A percentile compares a stretch with the other conserved stretches of the same genome.
Evolutionary conservation across 495 filamentous ascomycete species (phyloP).

Genomic region (Aspergillus sparsus): DNA sequence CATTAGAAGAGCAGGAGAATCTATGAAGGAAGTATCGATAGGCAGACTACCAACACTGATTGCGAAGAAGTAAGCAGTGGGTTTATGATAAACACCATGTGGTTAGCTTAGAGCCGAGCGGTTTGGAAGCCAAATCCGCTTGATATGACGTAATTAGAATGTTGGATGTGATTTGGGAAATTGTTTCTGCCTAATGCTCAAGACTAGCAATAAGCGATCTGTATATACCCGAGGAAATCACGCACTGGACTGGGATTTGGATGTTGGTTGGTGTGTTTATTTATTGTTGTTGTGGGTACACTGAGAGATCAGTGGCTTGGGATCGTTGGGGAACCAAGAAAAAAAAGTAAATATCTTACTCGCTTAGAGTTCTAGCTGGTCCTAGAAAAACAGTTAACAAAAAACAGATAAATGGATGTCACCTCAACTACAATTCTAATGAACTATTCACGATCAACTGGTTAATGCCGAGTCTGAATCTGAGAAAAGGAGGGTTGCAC

Average conservation of each 20-base stretch:
- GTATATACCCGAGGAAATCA: slow-evolving; percentile 30
- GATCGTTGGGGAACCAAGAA: neutral
- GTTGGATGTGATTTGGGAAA: slow-evolving; percentile 17
- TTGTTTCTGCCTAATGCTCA: slow-evolving; percentile 11
- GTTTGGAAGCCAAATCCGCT: too few species aligned
- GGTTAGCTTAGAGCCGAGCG: too few species aligned
- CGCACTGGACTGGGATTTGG: slow-evolving; percentile 22
- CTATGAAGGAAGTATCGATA: too few species aligned
- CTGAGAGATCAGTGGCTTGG: neutral
- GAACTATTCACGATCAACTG: neutral
- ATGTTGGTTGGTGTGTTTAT: slow-evolving; percentile 6
- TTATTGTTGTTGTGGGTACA: slow-evolving; percentile 10
- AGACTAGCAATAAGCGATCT: slow-evolving; percentile 22
- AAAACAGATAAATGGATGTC: slow-evolving; percentile 3
- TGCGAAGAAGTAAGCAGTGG: too few species aligned
- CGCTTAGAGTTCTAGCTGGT: neutral
- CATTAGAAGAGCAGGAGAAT: too few species aligned
- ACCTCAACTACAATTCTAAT: neutral
- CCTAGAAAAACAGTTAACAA: neutral
- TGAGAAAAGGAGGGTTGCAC: slow-evolving; percentile 13
- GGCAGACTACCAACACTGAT: too few species aligned
- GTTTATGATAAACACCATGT: too few species aligned
- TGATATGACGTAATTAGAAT: neutral
- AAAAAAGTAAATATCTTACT: neutral
- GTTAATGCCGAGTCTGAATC: neutral